These are phyloP conservation scores for Geosmithia putterillii DNA, from an alignment of 2,329 filamentous ascomycete species.

Conservation along the genomic window DNA sequence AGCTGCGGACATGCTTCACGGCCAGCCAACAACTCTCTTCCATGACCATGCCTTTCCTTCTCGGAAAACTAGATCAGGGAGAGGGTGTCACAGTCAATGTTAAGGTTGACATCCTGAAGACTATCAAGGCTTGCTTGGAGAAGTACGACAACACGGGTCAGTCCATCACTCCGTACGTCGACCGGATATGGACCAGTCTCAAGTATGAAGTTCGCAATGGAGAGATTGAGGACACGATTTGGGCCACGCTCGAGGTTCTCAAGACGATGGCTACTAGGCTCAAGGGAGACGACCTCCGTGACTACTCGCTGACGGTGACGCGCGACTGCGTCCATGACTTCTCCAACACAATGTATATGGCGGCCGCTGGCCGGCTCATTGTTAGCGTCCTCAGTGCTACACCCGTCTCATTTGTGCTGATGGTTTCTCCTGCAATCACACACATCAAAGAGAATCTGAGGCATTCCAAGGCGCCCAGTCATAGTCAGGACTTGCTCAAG, in stretches of 20 bases:
- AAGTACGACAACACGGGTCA: slow-evolving; percentile 32
- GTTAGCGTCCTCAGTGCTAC: slow-evolving; percentile 37
- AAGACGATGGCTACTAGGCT: slow-evolving; percentile 34
- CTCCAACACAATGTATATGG: slow-evolving; percentile 37
- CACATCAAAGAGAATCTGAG: slow-evolving; percentile 37
- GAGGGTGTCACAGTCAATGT: slow-evolving; percentile 45
- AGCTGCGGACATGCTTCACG: slow-evolving; percentile 40
- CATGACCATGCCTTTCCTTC: slow-evolving; percentile 37
- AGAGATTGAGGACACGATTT: slow-evolving; percentile 43
- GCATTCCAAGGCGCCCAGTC: slow-evolving; percentile 34
- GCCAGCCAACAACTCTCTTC: slow-evolving; percentile 32
- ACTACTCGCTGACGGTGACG: slow-evolving; percentile 35
- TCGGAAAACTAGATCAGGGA: slow-evolving; percentile 46
- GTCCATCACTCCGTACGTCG: slow-evolving; percentile 33
- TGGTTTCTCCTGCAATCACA: slow-evolving; percentile 31
- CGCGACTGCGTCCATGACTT: slow-evolving; percentile 42
- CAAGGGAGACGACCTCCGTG: slow-evolving; percentile 27
- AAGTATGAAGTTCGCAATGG: slow-evolving; percentile 53
- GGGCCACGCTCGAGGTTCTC: slow-evolving; percentile 42
- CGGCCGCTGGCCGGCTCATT: slow-evolving; percentile 37
- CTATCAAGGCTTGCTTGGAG: slow-evolving; percentile 39
- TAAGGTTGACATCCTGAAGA: slow-evolving; percentile 46
- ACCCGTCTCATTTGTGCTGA: slow-evolving; percentile 32
- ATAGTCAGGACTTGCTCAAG: slow-evolving; percentile 38
- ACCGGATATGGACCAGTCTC: slow-evolving; percentile 44